Conservation (phyloP, 176 grass and related monocot genomes). For the Puccinellia tenuiflora region DNA sequence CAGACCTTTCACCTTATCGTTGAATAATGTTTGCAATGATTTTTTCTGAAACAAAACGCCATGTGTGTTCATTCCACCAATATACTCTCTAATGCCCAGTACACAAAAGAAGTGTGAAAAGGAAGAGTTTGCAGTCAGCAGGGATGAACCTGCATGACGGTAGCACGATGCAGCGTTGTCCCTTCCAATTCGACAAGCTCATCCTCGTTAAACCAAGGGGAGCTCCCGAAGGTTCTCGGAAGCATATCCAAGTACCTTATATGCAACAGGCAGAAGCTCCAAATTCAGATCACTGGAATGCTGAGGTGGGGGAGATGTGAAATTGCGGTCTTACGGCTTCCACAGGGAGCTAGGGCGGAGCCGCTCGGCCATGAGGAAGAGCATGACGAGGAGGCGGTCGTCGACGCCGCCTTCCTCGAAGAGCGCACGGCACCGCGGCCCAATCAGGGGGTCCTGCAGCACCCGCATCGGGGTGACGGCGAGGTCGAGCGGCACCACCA, state of each 20-base stretch:
- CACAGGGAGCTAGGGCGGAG: constrained; percentile 68
- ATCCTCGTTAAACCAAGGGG: constrained; percentile 66
- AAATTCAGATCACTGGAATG: background rate
- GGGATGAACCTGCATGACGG: constrained; percentile 46
- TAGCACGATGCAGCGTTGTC: constrained; percentile 71
- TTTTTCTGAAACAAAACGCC: constrained; percentile 50
- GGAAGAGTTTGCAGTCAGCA: background rate
- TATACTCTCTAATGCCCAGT: background rate
- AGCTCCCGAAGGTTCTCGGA: constrained; percentile 70
- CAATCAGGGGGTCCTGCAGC: constrained; percentile 74
- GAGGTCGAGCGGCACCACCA: constrained; percentile 91
- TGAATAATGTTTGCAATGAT: constrained; percentile 46
- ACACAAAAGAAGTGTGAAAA: background rate
- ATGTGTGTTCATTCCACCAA: background rate
- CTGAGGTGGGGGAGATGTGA: background rate
- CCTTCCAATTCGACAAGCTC: constrained; percentile 80
- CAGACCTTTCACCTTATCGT: constrained; percentile 65
- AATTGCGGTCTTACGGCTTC: constrained; percentile 60
- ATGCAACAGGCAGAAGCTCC: background rate
- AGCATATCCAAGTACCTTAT: constrained; percentile 79
- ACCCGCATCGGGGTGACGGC: constrained; percentile 87
- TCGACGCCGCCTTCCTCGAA: constrained; percentile 68
- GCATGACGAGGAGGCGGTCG: constrained; percentile 80
- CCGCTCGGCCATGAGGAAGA: constrained; percentile 89
- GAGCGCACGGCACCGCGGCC: constrained; percentile 55